Percentiles rank a stretch among this genome's conserved stretches.
Evolutionary conservation across 352 stramenopile species (phyloP).

Genomic region (Phytophthora nicotianae): DNA sequence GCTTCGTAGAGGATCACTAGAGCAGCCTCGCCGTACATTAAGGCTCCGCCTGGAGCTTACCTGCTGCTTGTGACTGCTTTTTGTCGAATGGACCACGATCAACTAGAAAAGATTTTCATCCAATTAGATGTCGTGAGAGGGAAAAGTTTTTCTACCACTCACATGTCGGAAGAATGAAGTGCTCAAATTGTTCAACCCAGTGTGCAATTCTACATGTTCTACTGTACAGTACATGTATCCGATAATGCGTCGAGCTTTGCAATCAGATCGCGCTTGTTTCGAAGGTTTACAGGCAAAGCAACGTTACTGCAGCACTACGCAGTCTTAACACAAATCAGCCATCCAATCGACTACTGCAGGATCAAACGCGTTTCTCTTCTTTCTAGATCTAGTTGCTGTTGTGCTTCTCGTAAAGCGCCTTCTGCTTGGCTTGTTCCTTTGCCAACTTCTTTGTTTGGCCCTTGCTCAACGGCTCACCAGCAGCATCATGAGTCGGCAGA

Average conservation of each 20-base stretch:
- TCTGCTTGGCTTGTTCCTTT: constrained; percentile 97
- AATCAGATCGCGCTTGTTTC: too few relatives aligned
- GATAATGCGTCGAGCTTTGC: too few relatives aligned
- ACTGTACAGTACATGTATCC: too few relatives aligned
- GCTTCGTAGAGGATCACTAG: not conserved
- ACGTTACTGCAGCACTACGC: not conserved
- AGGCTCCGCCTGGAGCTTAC: constrained; percentile 1
- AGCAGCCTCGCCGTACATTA: too few relatives aligned
- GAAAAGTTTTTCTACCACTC: not conserved
- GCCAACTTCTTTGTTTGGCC: constrained; percentile 96
- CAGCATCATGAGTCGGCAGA: constrained; percentile 94
- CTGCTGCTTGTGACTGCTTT: not conserved
- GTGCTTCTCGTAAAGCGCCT: constrained; percentile 88
- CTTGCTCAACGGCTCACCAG: constrained; percentile 95
- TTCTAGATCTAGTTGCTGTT: constrained; percentile 36
- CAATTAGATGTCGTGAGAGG: constrained; percentile 12
- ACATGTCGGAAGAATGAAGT: not conserved
- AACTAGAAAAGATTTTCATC: constrained; percentile 6
- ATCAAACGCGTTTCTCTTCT: not conserved
- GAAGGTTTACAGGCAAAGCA: too few relatives aligned
- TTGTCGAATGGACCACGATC: constrained; percentile 13
- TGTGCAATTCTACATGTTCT: too few relatives aligned
- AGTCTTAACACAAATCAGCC: constrained; percentile 1
- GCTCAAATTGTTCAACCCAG: too few relatives aligned
- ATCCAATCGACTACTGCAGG: not conserved